Percentiles rank a stretch among this genome's conserved stretches.
phyloP scores from a whole-genome alignment of 2,329 filamentous ascomycete genomes.

The Colletotrichum graminicola region DNA sequence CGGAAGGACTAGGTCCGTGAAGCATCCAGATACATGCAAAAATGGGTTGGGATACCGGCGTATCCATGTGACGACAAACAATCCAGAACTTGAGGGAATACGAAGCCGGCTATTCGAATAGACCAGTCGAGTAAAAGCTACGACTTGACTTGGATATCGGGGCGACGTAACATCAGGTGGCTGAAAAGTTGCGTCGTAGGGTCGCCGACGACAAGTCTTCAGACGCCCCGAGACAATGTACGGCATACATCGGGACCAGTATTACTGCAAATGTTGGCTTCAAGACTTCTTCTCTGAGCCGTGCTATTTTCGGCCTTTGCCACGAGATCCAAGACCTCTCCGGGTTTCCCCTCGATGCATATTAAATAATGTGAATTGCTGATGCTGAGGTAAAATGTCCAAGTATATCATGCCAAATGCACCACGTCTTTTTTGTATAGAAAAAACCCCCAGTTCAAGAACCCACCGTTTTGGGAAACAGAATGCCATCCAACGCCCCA shows the following conservation, averaged over 20 bases:
- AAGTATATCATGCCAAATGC: constrained; percentile 9
- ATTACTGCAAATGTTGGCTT: too few relatives aligned
- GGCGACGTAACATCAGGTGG: too few relatives aligned
- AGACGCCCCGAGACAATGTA: neutral
- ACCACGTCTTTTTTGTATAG: constrained; percentile 5
- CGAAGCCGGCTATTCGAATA: too few relatives aligned
- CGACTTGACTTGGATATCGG: too few relatives aligned
- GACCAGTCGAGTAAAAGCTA: too few relatives aligned
- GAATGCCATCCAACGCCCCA: constrained; percentile 24
- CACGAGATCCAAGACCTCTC: too few relatives aligned
- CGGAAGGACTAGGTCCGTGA: too few relatives aligned
- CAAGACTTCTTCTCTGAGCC: neutral
- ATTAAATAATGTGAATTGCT: constrained; percentile 10
- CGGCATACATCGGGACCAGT: neutral
- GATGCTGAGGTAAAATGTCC: constrained; percentile 3
- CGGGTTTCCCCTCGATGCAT: neutral
- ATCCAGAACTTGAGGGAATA: too few relatives aligned
- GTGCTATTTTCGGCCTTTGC: neutral
- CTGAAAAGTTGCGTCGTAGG: neutral
- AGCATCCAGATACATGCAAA: too few relatives aligned
- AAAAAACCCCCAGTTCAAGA: neutral
- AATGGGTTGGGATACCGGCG: too few relatives aligned
- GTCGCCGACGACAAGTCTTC: too few relatives aligned
- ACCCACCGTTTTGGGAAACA: constrained; percentile 9
- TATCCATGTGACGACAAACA: too few relatives aligned